Base-by-base conservation (phyloP, 106 monocot genomes). In the Allium fistulosum region DNA sequence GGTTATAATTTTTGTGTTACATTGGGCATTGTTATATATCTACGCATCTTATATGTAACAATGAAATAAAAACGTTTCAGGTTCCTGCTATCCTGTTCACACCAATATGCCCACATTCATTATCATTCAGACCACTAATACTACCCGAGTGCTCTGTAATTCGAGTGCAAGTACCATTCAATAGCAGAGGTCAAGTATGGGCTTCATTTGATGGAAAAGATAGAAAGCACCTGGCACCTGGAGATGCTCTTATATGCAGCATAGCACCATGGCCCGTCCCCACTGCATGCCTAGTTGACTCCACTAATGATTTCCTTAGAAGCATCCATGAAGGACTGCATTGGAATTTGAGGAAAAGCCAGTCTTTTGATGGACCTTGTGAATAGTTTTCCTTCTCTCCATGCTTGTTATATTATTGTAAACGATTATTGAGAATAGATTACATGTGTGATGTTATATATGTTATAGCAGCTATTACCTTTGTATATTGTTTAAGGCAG, bases 271-370 rank as follows among this genome's bases (percentile, higher is more conserved):
- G 99, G 93, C 99, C 99, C 0, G 93, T 99, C 10, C 99, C 99
- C 52, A 99, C 99, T 4, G 99, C 99, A 10, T 99, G 93, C 76
- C 82, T 70, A 46, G 84, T 74, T 4, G 99, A 99, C 72, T 99
- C 99, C 12, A 99, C 99, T 14, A 85, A 69, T 11, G 99, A 99
- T 55, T 99, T 99, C 75, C 78, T 99, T 8, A 82, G 75, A 15
- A 93, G 99, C 84, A 99, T 99, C 67, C 93, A 93, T 14, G 99
- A 99, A 66, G 99, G 99, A 45, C 93, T 99, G 16, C 99, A 99
- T 62, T 99, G 99, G 99, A 99, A 99, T 66, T 61, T 93, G 69
- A 80, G 99, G 71, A 90, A 99, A 73, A 83, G 37, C 53, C 99
- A 99, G 69, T 90, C 93, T 0, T 87, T 87, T 17, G 99, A 99